Evolutionary conservation across 805 yeast genomes (phyloP), one percentile per base, ranked within the genome.

Genomic region (Saturnispora kantuleensis): DNA sequence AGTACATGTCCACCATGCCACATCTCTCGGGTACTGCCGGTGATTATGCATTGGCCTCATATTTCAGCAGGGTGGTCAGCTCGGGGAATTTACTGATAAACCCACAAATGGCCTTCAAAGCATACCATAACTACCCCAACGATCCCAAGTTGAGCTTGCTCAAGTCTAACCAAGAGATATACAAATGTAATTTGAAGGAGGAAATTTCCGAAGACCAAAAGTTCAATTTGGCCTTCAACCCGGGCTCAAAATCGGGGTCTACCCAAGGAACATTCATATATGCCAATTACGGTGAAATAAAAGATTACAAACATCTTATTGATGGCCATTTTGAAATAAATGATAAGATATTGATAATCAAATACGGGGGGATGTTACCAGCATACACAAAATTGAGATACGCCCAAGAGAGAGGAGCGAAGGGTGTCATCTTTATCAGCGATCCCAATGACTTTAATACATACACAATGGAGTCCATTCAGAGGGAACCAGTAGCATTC

Each of bases 1-100:
- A 84, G 52, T 85, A 84, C 54, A 57, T 87, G 18, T 78, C 89
- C 26, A 74, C 84, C 7, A 77, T 87, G 78, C 87, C 95, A 3
- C 97, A 88, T 58, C 63, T 82, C 51, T 78, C 96, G 0, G 97
- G 97, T 3, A 81, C 97, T 2, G 74, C 77, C 12, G 97, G 95
- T 15, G 96, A 87, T 59, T 62, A 77, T 47, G 73, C 90, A 0
- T 63, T 88, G 32, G 80, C 87, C 2, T 69, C 73, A 47, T 87
- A 81, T 57, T 67, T 89, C 12, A 69, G 76, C 48, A 73, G 73
- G 18, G 74, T 75, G 40, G 76, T 84, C 62, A 58, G 62, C 17
- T 71, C 76, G 42, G 76, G 79, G 50, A 84, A 84, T 2, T 49
- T 88, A 16, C 63, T 66, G 28, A 47, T 62, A 2, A 70, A 76